These are phyloP conservation scores for Mrakia hoshinonis DNA, from an alignment of 768 basidiomycete species.

Conservation along the genomic window DNA sequence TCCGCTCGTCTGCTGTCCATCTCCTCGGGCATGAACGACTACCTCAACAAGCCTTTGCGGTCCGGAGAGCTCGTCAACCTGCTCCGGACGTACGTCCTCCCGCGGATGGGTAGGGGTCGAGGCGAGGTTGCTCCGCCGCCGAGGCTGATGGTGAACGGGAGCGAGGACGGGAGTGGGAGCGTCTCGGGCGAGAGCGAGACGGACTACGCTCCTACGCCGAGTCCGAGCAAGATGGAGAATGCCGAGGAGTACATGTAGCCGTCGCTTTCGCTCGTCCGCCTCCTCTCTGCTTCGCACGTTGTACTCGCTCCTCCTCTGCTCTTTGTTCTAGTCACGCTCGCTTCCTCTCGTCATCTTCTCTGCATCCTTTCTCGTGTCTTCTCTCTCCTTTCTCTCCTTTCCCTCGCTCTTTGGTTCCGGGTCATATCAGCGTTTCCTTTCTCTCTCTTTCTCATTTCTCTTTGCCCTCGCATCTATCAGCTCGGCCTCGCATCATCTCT, in stretches of 20 bases:
- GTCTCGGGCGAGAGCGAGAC: neutral
- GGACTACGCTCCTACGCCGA: neutral
- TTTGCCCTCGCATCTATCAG: neutral
- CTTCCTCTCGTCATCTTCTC: neutral
- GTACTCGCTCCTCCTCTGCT: neutral
- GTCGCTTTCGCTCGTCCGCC: neutral
- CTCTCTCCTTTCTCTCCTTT: neutral
- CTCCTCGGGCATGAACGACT: constrained; percentile 68
- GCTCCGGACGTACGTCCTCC: neutral
- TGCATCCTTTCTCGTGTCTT: neutral
- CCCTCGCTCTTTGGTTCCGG: neutral
- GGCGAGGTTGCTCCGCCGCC: too few relatives aligned
- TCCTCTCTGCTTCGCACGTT: neutral
- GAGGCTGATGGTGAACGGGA: neutral
- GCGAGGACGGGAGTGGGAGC: neutral
- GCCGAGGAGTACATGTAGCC: neutral
- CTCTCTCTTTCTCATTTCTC: neutral
- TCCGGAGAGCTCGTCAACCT: constrained; percentile 43
- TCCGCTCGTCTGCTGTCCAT: constrained; percentile 57
- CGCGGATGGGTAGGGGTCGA: neutral
- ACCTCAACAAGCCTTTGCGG: constrained; percentile 63
- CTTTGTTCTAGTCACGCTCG: neutral
- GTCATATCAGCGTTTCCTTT: neutral
- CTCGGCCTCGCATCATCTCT: neutral
- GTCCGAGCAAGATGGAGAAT: neutral